Conservation (phyloP, 176 grass and related monocot genomes). For the Canna indica region DNA sequence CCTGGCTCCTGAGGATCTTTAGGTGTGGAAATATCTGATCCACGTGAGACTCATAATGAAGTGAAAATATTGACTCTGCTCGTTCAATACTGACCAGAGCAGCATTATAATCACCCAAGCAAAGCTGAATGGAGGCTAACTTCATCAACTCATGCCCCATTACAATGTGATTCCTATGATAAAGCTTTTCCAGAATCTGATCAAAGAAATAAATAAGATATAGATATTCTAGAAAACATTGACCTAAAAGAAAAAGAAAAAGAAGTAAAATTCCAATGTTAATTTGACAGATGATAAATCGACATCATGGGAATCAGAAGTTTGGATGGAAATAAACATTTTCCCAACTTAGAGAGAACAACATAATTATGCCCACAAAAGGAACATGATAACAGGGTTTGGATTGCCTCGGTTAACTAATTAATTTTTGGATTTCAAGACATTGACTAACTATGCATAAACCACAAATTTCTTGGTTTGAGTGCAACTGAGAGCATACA, state of each 20-base stretch:
- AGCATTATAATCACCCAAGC: constrained; percentile 23
- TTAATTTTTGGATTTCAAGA: neutral
- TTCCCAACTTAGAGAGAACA: neutral
- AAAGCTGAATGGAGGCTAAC: constrained; percentile 56
- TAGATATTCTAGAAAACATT: neutral
- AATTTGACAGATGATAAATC: neutral
- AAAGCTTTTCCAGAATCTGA: constrained; percentile 77
- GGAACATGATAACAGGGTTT: neutral
- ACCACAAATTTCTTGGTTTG: neutral
- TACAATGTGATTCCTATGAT: constrained; percentile 55
- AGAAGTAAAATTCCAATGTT: neutral
- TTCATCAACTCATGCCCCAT: constrained; percentile 81
- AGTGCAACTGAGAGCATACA: neutral
- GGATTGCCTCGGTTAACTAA: neutral
- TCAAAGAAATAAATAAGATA: constrained; percentile 9
- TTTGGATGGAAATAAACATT: neutral
- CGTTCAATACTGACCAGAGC: constrained; percentile 23
- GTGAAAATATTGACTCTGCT: constrained; percentile 52
- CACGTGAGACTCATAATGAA: constrained; percentile 66
- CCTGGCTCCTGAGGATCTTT: neutral
- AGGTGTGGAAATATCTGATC: constrained; percentile 35
- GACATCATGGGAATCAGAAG: neutral
- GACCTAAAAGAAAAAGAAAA: neutral
- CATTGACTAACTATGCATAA: neutral
- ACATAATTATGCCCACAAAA: neutral